Evolutionary conservation across 192 early-diverging fungal species (phyloP).

Genomic region (Linnemannia hyalina): DNA sequence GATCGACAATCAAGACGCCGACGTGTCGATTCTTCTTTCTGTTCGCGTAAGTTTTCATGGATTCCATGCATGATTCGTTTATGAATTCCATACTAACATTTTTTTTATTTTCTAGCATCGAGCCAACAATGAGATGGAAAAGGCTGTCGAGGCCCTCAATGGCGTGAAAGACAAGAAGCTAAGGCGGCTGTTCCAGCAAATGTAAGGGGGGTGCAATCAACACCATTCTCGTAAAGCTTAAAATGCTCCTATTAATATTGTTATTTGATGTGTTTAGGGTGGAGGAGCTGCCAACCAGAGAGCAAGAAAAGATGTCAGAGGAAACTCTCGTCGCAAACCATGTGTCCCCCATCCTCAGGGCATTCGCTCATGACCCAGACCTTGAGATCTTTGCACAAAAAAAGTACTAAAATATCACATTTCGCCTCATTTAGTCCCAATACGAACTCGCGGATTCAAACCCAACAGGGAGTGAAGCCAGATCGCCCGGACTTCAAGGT

Average conservation of each 20-base stretch:
- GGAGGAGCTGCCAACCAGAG: constrained; percentile 19
- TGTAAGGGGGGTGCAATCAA: not conserved
- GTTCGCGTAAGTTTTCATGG: constrained; percentile 11
- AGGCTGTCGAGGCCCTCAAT: constrained; percentile 18
- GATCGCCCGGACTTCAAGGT: constrained; percentile 31
- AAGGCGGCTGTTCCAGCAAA: constrained; percentile 23
- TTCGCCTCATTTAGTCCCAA: constrained; percentile 16
- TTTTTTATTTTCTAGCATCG: constrained; percentile 18
- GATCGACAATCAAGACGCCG: constrained; percentile 14
- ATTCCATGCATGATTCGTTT: not conserved
- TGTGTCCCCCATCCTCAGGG: constrained; percentile 15
- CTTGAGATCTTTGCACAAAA: constrained; percentile 24
- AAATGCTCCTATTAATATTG: constrained; percentile 2
- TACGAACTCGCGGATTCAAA: constrained; percentile 19
- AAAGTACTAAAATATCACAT: not conserved
- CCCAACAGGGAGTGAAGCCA: constrained; percentile 8
- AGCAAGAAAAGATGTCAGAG: constrained; percentile 8
- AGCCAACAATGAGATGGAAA: constrained; percentile 12
- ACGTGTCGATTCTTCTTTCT: constrained; percentile 6
- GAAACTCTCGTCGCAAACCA: constrained; percentile 18
- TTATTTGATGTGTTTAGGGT: constrained; percentile 9
- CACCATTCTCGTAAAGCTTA: not conserved
- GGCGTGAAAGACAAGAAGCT: constrained; percentile 18
- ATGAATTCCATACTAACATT: constrained; percentile 8
- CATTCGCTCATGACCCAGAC: constrained; percentile 17